phyloP scores from a whole-genome alignment of 2,329 filamentous ascomycete species.

The Pestalotiopsis sp. region DNA sequence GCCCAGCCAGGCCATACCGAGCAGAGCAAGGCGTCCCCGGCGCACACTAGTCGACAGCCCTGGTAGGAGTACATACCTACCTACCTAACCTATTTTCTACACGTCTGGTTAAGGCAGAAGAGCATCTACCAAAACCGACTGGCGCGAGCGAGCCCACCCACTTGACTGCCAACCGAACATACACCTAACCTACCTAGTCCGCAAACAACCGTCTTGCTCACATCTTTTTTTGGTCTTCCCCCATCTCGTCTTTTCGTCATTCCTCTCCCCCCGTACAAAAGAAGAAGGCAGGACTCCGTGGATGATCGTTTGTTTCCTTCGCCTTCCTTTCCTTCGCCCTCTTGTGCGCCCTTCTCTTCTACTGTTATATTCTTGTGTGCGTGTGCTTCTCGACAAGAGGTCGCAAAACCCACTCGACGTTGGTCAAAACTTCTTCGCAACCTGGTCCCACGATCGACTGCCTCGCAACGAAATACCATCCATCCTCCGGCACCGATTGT shows the following conservation, averaged over 20 bases:
- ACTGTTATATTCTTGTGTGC: background rate
- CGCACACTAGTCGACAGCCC: background rate
- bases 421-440: background rate
- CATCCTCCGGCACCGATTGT: background rate
- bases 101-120: background rate
- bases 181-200: background rate
- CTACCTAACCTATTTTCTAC: background rate
- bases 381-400: background rate
- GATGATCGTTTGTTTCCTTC: background rate
- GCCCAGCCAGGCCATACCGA: too few species aligned
- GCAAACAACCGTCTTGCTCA: constrained; percentile 6
- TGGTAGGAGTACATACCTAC: background rate
- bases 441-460: background rate
- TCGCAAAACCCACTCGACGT: background rate
- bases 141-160: background rate
- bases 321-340: background rate
- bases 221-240: background rate
- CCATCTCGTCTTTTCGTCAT: background rate
- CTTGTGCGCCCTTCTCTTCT: constrained; percentile 1
- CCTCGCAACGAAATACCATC: background rate
- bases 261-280: background rate
- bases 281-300: background rate
- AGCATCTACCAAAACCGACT: background rate
- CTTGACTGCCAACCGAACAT: background rate
- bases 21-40: too few species aligned